Base-by-base conservation (phyloP, 805 yeast species). In the Ogataea populi-albae region DNA sequence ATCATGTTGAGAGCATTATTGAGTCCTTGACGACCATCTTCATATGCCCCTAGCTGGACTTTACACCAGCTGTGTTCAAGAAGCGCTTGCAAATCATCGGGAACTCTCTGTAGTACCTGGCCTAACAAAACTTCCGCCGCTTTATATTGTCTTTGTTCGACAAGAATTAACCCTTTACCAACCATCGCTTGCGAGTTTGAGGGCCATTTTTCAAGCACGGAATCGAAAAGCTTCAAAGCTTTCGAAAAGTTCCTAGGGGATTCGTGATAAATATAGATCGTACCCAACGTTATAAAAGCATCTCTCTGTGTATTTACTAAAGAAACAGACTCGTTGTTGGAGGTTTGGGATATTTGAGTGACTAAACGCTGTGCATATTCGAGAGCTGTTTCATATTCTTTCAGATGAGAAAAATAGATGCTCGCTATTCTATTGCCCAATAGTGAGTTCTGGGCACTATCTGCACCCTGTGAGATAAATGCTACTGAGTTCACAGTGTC, bases 161-260 rank as follows among this genome's bases (percentile, higher is more conserved):
- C 73, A 25, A 76, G 65, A 43, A 93, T 84, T 47, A 84, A 64
- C 2, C 93, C 94, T 55, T 82, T 85, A 9, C 98, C 98, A 25
- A 89, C 71, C 37, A 74, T 68, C 0, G 96, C 95, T 30, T 69
- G 70, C 4, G 71, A 61, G 15, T 64, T 64, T 0, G 57, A 45
- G 0, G 64, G 63, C 38, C 62, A 65, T 3, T 49, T 50, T 12
- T 42, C 45, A 17, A 86, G 64, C 3, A 88, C 76, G 17, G 67
- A 63, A 23, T 83, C 82, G 57, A 82, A 93, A 11, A 88, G 58
- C 32, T 75, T 76, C 19, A 82, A 54, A 0, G 98, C 98, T 17
- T 80, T 68, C 2, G 75, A 68, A 52, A 77, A 86, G 59, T 91
- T 85, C 58, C 87, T 87, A 8, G 98, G 98, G 0, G 97, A 84